Conservation (phyloP, 305 asterid species). For the Ilex paraguariensis region DNA sequence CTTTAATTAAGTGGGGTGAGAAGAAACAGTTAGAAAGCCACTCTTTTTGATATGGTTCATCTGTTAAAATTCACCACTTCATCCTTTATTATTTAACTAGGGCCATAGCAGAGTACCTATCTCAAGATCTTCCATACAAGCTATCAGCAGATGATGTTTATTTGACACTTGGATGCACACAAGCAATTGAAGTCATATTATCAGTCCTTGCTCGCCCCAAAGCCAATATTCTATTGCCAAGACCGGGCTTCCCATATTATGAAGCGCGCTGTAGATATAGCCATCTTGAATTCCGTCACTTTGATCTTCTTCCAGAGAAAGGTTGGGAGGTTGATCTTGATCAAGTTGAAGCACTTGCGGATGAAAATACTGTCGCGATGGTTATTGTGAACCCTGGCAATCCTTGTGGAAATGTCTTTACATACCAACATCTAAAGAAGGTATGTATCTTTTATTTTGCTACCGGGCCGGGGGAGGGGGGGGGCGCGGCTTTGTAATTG, state of each 20-base stretch:
- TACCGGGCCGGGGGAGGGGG: too few species aligned
- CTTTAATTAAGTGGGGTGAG: too few species aligned
- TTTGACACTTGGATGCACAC: constrained; percentile 32
- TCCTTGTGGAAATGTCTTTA: constrained; percentile 42
- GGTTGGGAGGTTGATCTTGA: constrained; percentile 31
- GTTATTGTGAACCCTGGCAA: constrained; percentile 69
- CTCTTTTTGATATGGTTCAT: constrained; percentile 4
- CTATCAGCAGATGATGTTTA: constrained; percentile 25
- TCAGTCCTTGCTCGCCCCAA: constrained; percentile 52
- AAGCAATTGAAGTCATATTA: constrained; percentile 51
- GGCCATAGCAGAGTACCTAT: constrained; percentile 53
- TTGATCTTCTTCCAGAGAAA: constrained; percentile 29
- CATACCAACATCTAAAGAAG: constrained; percentile 20
- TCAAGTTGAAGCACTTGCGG: constrained; percentile 38
- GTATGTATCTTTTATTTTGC: not conserved
- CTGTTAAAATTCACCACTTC: too few species aligned
- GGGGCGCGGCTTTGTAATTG: too few species aligned
- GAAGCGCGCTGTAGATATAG: constrained; percentile 26
- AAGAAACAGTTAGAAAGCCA: too few species aligned
- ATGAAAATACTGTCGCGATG: constrained; percentile 62
- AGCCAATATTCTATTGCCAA: constrained; percentile 42
- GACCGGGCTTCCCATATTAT: constrained; percentile 30
- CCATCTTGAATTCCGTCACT: constrained; percentile 30
- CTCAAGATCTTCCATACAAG: constrained; percentile 37
- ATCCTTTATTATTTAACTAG: constrained; percentile 12